phyloP scores from a whole-genome alignment of 257 asterid species.

The Ligustrum vulgare region DNA sequence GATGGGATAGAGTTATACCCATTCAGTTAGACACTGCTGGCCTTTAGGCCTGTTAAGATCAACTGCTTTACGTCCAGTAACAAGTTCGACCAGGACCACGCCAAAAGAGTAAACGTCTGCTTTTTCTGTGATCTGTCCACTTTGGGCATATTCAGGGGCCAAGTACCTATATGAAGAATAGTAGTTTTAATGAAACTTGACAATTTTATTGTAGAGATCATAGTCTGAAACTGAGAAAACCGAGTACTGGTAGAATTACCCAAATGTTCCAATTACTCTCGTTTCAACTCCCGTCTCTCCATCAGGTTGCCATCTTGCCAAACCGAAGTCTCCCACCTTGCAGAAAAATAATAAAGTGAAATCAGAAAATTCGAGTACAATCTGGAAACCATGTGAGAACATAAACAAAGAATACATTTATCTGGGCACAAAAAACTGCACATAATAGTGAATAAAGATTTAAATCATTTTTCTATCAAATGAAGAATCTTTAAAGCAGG shows the following conservation, averaged over 20 bases:
- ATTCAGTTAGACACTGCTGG: conserved; percentile 94
- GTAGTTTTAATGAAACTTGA: background rate
- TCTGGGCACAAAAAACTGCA: background rate
- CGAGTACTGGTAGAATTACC: conserved; percentile 38
- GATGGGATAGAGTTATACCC: conserved; percentile 46
- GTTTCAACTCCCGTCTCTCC: conserved; percentile 94
- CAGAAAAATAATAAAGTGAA: conserved; percentile 11
- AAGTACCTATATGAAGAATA: conserved; percentile 53
- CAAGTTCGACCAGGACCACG: conserved; percentile 89
- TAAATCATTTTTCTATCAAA: background rate
- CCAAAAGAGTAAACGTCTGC: conserved; percentile 97
- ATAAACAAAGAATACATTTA: background rate
- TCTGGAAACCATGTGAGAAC: background rate
- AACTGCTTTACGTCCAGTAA: conserved; percentile 91
- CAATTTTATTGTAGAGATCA: background rate
- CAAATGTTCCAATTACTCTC: conserved; percentile 90
- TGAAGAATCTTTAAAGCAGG: background rate
- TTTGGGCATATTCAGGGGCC: conserved; percentile 99
- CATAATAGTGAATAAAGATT: background rate
- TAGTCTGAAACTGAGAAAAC: background rate
- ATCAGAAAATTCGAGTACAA: conserved; percentile 2
- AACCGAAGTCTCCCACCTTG: conserved; percentile 95
- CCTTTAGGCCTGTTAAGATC: conserved; percentile 94
- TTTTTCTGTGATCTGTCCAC: conserved; percentile 93
- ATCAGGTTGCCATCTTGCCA: conserved; percentile 97